These are phyloP conservation scores for Murraya paniculata DNA, from an alignment of 345 rosid genomes.

Conservation along the genomic window DNA sequence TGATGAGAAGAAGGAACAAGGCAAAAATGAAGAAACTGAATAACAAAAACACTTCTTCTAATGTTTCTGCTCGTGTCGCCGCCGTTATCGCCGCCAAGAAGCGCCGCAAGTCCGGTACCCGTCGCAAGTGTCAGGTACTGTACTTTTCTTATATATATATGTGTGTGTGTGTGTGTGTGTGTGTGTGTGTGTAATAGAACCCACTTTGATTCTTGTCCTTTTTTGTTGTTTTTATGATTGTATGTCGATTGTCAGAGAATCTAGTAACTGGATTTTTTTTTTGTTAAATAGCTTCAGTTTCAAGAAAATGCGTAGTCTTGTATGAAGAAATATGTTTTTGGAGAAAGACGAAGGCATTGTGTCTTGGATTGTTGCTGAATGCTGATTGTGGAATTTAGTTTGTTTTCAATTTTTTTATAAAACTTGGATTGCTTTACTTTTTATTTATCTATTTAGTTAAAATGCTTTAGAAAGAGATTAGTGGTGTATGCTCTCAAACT, in stretches of 20 bases:
- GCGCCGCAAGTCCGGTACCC: slow-evolving; percentile 75
- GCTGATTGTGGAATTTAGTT: neutral
- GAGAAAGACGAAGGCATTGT: neutral
- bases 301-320: neutral
- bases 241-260: neutral
- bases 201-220: neutral
- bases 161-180: no score
- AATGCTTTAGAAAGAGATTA: neutral
- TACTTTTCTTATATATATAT: no score
- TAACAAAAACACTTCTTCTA: slow-evolving; percentile 39
- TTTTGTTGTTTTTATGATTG: neutral
- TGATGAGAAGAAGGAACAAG: slow-evolving; percentile 65
- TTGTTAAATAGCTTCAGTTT: neutral
- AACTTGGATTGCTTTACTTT: neutral
- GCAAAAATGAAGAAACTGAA: slow-evolving; percentile 52
- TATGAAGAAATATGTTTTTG: neutral
- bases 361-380: neutral
- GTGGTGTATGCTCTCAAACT: no score
- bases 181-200: no score
- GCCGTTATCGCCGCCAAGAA: slow-evolving; percentile 84
- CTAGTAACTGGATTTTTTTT: neutral
- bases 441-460: neutral
- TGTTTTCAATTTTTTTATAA: neutral
- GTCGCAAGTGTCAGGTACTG: slow-evolving; percentile 71
- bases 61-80: slow-evolving; percentile 71